Conservation (phyloP, 306 rosid genomes). For the Lablab purpureus region DNA sequence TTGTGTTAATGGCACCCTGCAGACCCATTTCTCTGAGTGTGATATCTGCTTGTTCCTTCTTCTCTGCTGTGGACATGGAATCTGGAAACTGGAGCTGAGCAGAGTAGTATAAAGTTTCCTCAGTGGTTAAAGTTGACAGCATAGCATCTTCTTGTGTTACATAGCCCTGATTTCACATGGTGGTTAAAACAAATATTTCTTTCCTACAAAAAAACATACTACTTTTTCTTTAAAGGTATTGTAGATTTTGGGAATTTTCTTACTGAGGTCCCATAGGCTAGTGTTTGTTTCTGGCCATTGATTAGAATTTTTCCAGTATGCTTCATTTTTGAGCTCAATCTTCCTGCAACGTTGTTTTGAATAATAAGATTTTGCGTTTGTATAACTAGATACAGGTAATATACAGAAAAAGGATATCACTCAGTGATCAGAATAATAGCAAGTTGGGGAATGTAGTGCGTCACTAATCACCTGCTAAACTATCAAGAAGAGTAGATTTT, state of each 20-base stretch:
- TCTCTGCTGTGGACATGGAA: slow-evolving; percentile 65
- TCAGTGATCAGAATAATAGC: neutral
- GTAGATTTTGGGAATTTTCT: slow-evolving; percentile 36
- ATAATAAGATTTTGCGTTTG: slow-evolving; percentile 2
- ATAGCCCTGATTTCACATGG: slow-evolving; percentile 56
- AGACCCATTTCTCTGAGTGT: slow-evolving; percentile 74
- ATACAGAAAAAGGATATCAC: neutral
- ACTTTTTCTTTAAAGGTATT: neutral
- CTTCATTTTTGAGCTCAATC: slow-evolving; percentile 55
- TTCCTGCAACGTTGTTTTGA: slow-evolving; percentile 56
- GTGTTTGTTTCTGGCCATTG: slow-evolving; percentile 64
- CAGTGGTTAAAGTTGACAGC: slow-evolving; percentile 61
- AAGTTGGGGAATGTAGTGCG: neutral
- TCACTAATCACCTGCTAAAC: slow-evolving; percentile 60
- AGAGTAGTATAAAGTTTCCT: slow-evolving; percentile 65
- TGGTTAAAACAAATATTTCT: neutral
- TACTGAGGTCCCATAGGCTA: slow-evolving; percentile 75
- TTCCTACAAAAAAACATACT: neutral
- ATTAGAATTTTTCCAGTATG: slow-evolving; percentile 67
- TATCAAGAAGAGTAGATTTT: slow-evolving; percentile 82
- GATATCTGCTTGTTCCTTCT: slow-evolving; percentile 63
- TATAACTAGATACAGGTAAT: neutral
- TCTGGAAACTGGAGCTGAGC: slow-evolving; percentile 71
- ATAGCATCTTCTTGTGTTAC: slow-evolving; percentile 77
- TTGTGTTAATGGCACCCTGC: slow-evolving; percentile 62